phyloP scores from a whole-genome alignment of 1,284 basidiomycete species.

The Microbotryum intermedium region DNA sequence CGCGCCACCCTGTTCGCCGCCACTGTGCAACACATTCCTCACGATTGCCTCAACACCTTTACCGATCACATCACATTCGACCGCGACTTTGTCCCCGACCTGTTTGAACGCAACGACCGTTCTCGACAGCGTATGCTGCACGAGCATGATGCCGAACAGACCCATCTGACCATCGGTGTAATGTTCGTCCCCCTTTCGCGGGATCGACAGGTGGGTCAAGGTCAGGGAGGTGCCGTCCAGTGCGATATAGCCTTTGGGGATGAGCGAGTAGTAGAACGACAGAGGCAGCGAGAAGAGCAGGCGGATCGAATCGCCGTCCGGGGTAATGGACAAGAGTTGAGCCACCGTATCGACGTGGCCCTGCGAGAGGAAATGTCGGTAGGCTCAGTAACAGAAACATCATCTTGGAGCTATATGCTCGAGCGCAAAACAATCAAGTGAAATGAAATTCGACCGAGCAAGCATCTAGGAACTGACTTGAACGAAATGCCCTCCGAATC shows the following conservation, averaged over 20 bases:
- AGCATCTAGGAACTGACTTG: conserved; percentile 53
- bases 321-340: conserved; percentile 54
- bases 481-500: conserved; percentile 96
- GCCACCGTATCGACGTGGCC: conserved; percentile 91
- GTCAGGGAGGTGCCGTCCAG: conserved; percentile 94
- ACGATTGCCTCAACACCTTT: conserved; percentile 81
- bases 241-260: conserved; percentile 93
- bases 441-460: not conserved
- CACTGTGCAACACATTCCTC: conserved; percentile 57
- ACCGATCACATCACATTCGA: conserved; percentile 89
- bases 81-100: conserved; percentile 75
- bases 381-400: not conserved
- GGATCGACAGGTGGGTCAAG: conserved; percentile 71
- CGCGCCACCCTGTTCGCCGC: conserved; percentile 42
- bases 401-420: too few species aligned
- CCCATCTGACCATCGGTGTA: conserved; percentile 30
- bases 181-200: conserved; percentile 32
- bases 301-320: conserved; percentile 81
- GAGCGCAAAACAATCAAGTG: not conserved
- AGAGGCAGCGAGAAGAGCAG: conserved; percentile 65
- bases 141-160: conserved; percentile 86
- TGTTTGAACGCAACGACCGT: conserved; percentile 72
- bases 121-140: conserved; percentile 84
- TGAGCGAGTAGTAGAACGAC: conserved; percentile 61
- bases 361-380: conserved; percentile 42